These are phyloP conservation scores for Lichtheimia hyalospora DNA, from an alignment of 371 early-diverging fungal species.

Conservation along the genomic window DNA sequence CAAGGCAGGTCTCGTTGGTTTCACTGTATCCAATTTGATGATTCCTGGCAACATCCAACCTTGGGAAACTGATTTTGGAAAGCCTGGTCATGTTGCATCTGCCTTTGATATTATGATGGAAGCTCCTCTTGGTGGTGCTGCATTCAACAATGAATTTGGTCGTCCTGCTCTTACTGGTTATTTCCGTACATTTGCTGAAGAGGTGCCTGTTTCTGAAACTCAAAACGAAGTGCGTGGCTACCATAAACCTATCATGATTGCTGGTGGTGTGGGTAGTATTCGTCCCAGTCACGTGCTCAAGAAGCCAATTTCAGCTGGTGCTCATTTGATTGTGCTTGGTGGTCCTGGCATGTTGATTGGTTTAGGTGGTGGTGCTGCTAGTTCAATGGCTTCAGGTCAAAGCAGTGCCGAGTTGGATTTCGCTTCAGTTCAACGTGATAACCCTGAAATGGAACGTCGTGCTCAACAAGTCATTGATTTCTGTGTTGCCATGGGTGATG, in stretches of 20 bases:
- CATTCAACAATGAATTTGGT: slow-evolving; percentile 98
- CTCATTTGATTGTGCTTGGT: slow-evolving; percentile 87
- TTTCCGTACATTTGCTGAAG: slow-evolving; percentile 92
- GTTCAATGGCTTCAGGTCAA: slow-evolving; percentile 89
- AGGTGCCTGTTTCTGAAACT: slow-evolving; percentile 55
- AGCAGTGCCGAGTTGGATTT: slow-evolving; percentile 91
- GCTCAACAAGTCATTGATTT: slow-evolving; percentile 95
- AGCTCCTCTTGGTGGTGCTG: slow-evolving; percentile 95
- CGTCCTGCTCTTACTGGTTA: slow-evolving; percentile 94
- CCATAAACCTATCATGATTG: slow-evolving; percentile 99
- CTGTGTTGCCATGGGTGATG: slow-evolving; percentile 80
- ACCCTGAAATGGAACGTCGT: slow-evolving; percentile 97
- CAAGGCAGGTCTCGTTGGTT: slow-evolving; percentile 93
- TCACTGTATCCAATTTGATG: slow-evolving; percentile 87
- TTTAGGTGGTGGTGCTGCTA: slow-evolving; percentile 97
- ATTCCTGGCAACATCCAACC: slow-evolving; percentile 90
- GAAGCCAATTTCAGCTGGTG: slow-evolving; percentile 77
- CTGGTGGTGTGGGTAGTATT: slow-evolving; percentile 94
- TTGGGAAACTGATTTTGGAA: slow-evolving; percentile 90
- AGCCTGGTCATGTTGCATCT: slow-evolving; percentile 88
- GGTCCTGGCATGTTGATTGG: slow-evolving; percentile 98
- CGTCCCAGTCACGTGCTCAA: slow-evolving; percentile 87
- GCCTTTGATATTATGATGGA: slow-evolving; percentile 95
- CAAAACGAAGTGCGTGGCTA: slow-evolving; percentile 82
- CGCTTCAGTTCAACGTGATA: slow-evolving; percentile 97